Conservation (phyloP, 108 stramenopile species). For the Skeletonema grethae region DNA sequence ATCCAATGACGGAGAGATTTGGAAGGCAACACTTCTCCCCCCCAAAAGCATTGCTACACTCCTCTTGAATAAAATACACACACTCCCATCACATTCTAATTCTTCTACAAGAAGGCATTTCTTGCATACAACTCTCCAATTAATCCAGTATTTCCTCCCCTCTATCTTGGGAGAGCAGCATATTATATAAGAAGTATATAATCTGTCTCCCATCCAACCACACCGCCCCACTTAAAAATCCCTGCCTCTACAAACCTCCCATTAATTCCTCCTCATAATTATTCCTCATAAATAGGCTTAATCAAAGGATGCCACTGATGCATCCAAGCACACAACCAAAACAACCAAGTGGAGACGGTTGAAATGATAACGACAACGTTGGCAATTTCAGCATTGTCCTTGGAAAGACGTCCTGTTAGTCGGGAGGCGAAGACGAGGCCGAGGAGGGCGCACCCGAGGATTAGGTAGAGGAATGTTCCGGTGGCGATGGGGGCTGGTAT, state of each 20-base stretch:
- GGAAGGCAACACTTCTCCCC: not conserved
- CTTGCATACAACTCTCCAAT: not conserved
- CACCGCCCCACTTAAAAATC: not conserved
- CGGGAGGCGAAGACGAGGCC: constrained; percentile 64
- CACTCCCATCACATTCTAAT: not conserved
- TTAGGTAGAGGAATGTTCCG: constrained; percentile 77
- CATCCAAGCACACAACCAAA: constrained; percentile 91
- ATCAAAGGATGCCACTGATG: constrained; percentile 96
- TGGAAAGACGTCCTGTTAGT: constrained; percentile 68
- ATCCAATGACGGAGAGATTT: not conserved
- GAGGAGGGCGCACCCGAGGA: constrained; percentile 62
- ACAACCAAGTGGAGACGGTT: constrained; percentile 80
- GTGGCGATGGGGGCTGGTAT: constrained; percentile 77
- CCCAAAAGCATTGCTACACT: not conserved
- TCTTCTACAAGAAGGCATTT: not conserved
- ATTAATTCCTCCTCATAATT: not conserved
- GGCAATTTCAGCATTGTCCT: constrained; percentile 88
- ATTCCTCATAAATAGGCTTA: constrained; percentile 85
- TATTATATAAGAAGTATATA: not conserved
- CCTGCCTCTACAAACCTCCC: not conserved
- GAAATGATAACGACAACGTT: constrained; percentile 80
- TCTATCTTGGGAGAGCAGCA: not conserved
- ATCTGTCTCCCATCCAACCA: not conserved
- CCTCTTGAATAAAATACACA: constrained; percentile 3
- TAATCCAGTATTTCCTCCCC: not conserved